A percentile compares a stretch with the other conserved stretches of the same genome.
Evolutionary conservation across 306 rosid species (phyloP).

Genomic region (Quercus dentata): DNA sequence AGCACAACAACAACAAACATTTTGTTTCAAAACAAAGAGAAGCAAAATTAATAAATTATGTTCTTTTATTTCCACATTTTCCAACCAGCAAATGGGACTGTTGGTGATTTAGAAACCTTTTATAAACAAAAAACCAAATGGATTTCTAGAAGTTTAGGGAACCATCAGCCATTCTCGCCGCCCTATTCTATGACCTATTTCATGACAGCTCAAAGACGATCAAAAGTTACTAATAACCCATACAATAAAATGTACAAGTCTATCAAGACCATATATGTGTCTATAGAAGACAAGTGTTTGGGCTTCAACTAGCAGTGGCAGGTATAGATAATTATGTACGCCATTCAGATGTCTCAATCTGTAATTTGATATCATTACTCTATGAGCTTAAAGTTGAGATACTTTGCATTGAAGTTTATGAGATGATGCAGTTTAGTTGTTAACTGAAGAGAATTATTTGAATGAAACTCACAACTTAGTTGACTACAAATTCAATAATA

Average conservation of each 20-base stretch:
- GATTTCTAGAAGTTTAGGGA: no score
- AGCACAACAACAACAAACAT: no score
- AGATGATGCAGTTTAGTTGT: not conserved
- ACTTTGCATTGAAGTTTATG: not conserved
- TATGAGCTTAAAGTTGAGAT: not conserved
- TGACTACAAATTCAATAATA: not conserved
- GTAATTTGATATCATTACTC: not conserved
- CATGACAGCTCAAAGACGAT: not conserved
- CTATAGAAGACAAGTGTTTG: not conserved
- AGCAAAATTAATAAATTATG: no score
- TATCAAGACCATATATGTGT: not conserved
- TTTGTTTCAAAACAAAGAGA: no score
- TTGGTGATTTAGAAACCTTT: no score
- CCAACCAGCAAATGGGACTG: no score
- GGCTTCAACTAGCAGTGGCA: not conserved
- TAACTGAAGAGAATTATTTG: not conserved
- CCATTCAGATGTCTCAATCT: not conserved
- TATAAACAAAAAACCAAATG: no score
- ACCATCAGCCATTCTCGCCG: not conserved
- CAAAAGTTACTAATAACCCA: not conserved
- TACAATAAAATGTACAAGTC: not conserved
- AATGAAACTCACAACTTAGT: not conserved
- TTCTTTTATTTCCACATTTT: no score
- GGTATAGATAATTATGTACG: not conserved
- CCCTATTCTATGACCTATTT: not conserved